Percentiles rank a stretch among this genome's conserved stretches.
phyloP scores from a whole-genome alignment of 192 early-diverging fungal species.

The Radiomyces spectabilis region DNA sequence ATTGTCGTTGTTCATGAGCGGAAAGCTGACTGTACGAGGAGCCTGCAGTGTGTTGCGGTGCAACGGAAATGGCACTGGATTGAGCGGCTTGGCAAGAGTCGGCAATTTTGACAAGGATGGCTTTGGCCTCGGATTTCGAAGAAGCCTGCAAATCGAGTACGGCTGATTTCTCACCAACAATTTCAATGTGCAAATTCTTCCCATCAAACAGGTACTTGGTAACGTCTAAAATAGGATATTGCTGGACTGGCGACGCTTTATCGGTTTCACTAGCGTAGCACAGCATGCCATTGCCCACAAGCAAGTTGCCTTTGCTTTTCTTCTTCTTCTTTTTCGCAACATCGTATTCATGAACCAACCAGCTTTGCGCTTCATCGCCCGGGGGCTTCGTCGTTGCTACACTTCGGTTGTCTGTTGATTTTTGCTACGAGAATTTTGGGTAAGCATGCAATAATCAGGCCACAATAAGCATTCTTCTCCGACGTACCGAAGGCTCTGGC shows the following conservation, averaged over 20 bases:
- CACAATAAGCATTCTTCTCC: too few relatives aligned
- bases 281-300: conserved; percentile 54
- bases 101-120: conserved; percentile 52
- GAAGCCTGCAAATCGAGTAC: conserved; percentile 57
- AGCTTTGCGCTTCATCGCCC: conserved; percentile 35
- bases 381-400: not conserved
- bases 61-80: conserved; percentile 7
- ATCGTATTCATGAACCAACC: conserved; percentile 55
- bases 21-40: too few relatives aligned
- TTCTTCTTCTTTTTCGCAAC: conserved; percentile 64
- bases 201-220: conserved; percentile 55
- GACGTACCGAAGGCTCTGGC: too few relatives aligned
- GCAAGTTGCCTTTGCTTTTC: conserved; percentile 57
- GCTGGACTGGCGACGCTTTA: conserved; percentile 49
- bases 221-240: conserved; percentile 54
- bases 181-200: conserved; percentile 53
- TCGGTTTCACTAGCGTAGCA: conserved; percentile 56
- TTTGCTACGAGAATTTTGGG: too few relatives aligned
- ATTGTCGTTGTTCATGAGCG: too few relatives aligned
- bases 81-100: conserved; percentile 49
- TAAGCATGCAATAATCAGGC: too few relatives aligned
- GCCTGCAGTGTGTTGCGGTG: conserved; percentile 1
- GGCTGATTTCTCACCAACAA: conserved; percentile 45
- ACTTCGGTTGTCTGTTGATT: too few relatives aligned
- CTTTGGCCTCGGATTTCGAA: conserved; percentile 59